phyloP scores from a whole-genome alignment of 106 monocot species.

The Dactylorhiza incarnata region DNA sequence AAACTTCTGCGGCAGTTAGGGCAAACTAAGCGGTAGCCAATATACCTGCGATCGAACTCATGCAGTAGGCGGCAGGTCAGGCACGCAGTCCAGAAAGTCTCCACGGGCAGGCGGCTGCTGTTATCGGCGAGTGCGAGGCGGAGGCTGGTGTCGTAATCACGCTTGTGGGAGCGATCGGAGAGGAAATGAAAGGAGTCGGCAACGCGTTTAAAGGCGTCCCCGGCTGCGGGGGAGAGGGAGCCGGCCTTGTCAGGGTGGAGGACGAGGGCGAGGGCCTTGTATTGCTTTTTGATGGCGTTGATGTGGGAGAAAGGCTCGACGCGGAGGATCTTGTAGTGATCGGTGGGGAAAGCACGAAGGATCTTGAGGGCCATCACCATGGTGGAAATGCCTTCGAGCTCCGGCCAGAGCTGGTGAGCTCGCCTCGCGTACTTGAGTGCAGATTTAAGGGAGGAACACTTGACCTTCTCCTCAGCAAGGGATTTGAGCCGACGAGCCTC shows the following conservation, averaged over 20 bases:
- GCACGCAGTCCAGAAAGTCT: conserved; percentile 82
- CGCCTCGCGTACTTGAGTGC: conserved; percentile 72
- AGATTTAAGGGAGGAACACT: conserved; percentile 26
- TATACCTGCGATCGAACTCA: conserved; percentile 65
- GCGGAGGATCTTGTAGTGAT: conserved; percentile 53
- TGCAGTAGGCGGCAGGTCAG: conserved; percentile 58
- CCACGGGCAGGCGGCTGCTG: background rate
- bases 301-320: conserved; percentile 37
- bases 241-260: conserved; percentile 46
- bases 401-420: conserved; percentile 41
- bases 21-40: conserved; percentile 63
- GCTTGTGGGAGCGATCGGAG: conserved; percentile 38
- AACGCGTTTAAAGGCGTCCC: conserved; percentile 62
- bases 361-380: conserved; percentile 42
- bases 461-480: conserved; percentile 40
- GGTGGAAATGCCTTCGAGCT: conserved; percentile 24
- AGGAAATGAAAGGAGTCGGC: conserved; percentile 48
- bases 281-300: conserved; percentile 33
- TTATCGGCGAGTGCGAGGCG: conserved; percentile 4
- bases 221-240: conserved; percentile 19
- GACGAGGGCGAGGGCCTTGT: conserved; percentile 48
- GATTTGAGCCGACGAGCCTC: conserved; percentile 43
- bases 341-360: conserved; percentile 43
- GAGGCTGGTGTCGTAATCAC: conserved; percentile 34
- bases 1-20: conserved; percentile 67